These are phyloP conservation scores for Gardenia jasminoides DNA, from an alignment of 257 asterid genomes.

Conservation along the genomic window DNA sequence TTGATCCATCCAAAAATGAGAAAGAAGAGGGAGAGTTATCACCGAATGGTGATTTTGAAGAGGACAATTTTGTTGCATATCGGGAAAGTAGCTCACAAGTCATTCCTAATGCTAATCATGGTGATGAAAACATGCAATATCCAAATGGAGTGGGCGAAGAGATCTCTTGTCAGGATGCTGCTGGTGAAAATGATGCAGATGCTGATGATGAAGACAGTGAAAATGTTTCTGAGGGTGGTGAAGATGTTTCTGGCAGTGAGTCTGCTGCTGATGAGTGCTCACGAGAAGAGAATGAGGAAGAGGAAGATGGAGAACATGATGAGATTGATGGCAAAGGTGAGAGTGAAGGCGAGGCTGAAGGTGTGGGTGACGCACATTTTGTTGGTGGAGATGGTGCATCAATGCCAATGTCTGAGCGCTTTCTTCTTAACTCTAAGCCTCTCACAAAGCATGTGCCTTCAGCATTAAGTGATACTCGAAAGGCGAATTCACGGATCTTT, in stretches of 20 bases:
- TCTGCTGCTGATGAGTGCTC: slow-evolving; percentile 92
- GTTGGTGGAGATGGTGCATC: slow-evolving; percentile 57
- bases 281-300: slow-evolving; percentile 81
- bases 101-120: slow-evolving; percentile 39
- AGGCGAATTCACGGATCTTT: slow-evolving; percentile 48
- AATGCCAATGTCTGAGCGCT: slow-evolving; percentile 59
- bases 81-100: slow-evolving; percentile 42
- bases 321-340: slow-evolving; percentile 80
- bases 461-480: slow-evolving; percentile 31
- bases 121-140: slow-evolving; percentile 43
- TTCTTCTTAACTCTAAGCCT: slow-evolving; percentile 67
- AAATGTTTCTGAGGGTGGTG: slow-evolving; percentile 78
- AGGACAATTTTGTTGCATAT: slow-evolving; percentile 66
- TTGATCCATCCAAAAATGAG: slow-evolving; percentile 71
- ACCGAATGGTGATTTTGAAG: slow-evolving; percentile 77
- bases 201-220: slow-evolving; percentile 88
- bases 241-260: slow-evolving; percentile 87
- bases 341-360: slow-evolving; percentile 96
- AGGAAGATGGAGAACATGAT: slow-evolving; percentile 72
- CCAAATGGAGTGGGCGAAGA: slow-evolving; percentile 51
- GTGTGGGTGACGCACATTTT: slow-evolving; percentile 61
- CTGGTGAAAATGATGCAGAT: slow-evolving; percentile 75
- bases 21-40: slow-evolving; percentile 96
- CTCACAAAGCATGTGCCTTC: slow-evolving; percentile 63
- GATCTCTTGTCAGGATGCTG: slow-evolving; percentile 47